Evolutionary conservation across 1,139 yeast species (phyloP).

Genomic region (Diutina siamensis): DNA sequence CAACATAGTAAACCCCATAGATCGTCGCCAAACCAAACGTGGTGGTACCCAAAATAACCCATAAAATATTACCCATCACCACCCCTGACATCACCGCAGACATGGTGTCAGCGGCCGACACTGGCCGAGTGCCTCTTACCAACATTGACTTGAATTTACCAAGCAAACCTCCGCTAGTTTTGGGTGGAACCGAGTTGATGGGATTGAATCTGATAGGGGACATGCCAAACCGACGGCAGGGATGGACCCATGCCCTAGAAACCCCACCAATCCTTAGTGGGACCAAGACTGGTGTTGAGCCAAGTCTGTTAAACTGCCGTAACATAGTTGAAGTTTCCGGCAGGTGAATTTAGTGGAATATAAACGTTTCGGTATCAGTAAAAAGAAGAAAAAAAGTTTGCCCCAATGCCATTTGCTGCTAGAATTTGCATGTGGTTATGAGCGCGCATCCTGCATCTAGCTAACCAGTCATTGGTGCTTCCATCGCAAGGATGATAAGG

Average conservation of each 20-base stretch:
- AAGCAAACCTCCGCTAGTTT: background rate
- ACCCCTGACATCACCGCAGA: slow-evolving; percentile 18
- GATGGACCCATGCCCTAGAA: too few species aligned
- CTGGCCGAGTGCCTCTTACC: background rate
- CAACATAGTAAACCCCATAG: slow-evolving; percentile 34
- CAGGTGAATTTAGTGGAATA: background rate
- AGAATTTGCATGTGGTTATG: background rate
- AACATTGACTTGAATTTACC: background rate
- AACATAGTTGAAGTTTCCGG: background rate
- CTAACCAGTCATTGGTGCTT: background rate
- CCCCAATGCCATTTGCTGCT: background rate
- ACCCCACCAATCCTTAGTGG: too few species aligned
- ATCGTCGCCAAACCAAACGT: slow-evolving; percentile 46
- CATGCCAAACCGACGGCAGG: too few species aligned
- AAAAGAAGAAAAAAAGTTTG: too few species aligned
- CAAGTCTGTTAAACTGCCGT: background rate
- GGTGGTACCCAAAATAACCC: slow-evolving; percentile 57
- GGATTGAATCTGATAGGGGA: background rate
- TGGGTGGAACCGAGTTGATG: background rate
- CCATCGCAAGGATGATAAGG: too few species aligned
- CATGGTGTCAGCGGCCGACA: background rate
- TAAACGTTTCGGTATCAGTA: background rate
- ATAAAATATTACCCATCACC: slow-evolving; percentile 41
- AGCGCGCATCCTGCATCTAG: background rate
- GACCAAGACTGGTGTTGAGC: background rate